Evolutionary conservation across 768 basidiomycete genomes (phyloP).

Genomic region (Scleroderma citrinum): DNA sequence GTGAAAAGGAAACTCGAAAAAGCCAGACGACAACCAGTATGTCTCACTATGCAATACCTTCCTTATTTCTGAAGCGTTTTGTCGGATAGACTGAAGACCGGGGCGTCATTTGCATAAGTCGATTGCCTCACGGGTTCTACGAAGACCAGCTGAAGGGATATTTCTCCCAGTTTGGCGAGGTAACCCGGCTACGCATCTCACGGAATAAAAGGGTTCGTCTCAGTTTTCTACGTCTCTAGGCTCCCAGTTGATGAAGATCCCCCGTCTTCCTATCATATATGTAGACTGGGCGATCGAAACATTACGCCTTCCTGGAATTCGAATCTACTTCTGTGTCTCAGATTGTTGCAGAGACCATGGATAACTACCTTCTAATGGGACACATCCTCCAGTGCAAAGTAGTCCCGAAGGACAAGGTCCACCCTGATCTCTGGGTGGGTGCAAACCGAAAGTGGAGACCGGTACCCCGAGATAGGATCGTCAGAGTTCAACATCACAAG

Average conservation of each 20-base stretch:
- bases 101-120: slow-evolving; percentile 85
- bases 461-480: slow-evolving; percentile 69
- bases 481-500: slow-evolving; percentile 76
- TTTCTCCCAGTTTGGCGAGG: slow-evolving; percentile 90
- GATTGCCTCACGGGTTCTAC: slow-evolving; percentile 95
- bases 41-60: too few relatives aligned
- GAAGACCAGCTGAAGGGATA: slow-evolving; percentile 91
- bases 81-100: slow-evolving; percentile 50
- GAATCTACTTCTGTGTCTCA: slow-evolving; percentile 82
- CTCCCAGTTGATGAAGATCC: not conserved
- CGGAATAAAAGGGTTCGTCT: slow-evolving; percentile 83
- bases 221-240: not conserved
- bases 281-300: slow-evolving; percentile 93
- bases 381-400: slow-evolving; percentile 90
- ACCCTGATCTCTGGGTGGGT: slow-evolving; percentile 95
- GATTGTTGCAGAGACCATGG: slow-evolving; percentile 97
- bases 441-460: slow-evolving; percentile 87
- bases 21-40: slow-evolving; percentile 53
- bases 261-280: not conserved
- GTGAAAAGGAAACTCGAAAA: slow-evolving; percentile 62
- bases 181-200: slow-evolving; percentile 83
- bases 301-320: slow-evolving; percentile 96
- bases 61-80: not conserved
- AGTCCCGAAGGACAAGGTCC: slow-evolving; percentile 84
- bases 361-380: slow-evolving; percentile 94